These are phyloP conservation scores for Rhododendron henanense DNA, from an alignment of 148 eudicot genomes.

Conservation along the genomic window DNA sequence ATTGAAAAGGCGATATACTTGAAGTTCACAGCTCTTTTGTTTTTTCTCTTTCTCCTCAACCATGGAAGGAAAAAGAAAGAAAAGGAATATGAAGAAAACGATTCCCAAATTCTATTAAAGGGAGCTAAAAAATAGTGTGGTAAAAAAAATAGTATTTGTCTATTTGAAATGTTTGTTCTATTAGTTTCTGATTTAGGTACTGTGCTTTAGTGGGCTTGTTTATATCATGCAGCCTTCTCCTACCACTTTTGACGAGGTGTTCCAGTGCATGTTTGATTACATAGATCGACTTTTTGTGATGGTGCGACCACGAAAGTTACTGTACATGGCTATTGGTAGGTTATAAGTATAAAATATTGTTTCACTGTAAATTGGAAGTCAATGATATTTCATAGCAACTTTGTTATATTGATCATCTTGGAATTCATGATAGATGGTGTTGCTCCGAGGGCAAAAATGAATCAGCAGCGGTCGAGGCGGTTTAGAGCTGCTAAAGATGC, in stretches of 20 bases:
- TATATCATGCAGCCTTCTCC: conserved; percentile 80
- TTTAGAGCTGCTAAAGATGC: conserved; percentile 99
- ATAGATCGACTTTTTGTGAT: conserved; percentile 91
- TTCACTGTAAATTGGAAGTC: neutral
- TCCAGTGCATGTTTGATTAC: conserved; percentile 84
- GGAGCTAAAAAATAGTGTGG: neutral
- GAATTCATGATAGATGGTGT: conserved; percentile 67
- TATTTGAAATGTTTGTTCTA: neutral
- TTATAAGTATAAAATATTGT: conserved; percentile 18
- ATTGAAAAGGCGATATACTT: no score
- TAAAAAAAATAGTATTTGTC: neutral
- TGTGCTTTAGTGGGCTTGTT: conserved; percentile 5
- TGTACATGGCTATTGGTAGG: conserved; percentile 97
- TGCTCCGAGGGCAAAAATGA: conserved; percentile 99
- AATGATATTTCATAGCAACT: neutral
- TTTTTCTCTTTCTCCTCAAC: neutral
- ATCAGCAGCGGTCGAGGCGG: conserved; percentile 97
- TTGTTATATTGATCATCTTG: conserved; percentile 10
- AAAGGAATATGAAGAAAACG: neutral
- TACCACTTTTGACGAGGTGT: conserved; percentile 86
- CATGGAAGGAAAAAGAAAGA: neutral
- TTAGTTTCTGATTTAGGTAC: neutral
- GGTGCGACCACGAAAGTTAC: conserved; percentile 95
- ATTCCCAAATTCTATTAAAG: neutral
- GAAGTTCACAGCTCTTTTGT: neutral